Evolutionary conservation across 768 basidiomycete genomes (phyloP).

Genomic region (Psilocybe sp.): DNA sequence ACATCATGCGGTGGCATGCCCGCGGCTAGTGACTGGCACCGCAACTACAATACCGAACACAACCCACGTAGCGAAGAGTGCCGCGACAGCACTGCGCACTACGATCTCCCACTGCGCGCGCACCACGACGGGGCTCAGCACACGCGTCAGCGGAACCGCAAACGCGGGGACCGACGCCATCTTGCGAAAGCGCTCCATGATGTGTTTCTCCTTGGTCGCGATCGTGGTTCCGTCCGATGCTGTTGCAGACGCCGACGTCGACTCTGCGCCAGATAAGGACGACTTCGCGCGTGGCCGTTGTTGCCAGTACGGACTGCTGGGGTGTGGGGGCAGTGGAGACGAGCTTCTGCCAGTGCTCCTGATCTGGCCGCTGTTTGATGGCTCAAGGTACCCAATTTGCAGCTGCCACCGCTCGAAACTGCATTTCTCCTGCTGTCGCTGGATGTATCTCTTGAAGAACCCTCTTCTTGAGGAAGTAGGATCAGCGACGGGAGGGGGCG

Average conservation of each 20-base stretch:
- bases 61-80: conserved; percentile 41
- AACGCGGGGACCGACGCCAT: conserved; percentile 68
- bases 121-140: conserved; percentile 66
- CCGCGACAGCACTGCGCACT: conserved; percentile 50
- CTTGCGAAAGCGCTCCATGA: conserved; percentile 39
- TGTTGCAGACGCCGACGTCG: conserved; percentile 7
- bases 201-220: conserved; percentile 19
- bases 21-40: conserved; percentile 25
- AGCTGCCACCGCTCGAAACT: conserved; percentile 36
- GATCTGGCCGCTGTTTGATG: neutral
- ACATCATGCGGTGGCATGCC: too few relatives aligned
- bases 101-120: conserved; percentile 89
- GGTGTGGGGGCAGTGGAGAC: conserved; percentile 5
- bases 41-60: conserved; percentile 41
- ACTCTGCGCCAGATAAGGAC: conserved; percentile 1
- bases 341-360: neutral
- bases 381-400: conserved; percentile 25
- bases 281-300: conserved; percentile 1
- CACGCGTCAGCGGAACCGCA: conserved; percentile 61
- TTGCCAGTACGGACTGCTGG: conserved; percentile 21
- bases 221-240: conserved; percentile 5
- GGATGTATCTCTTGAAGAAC: conserved; percentile 28
- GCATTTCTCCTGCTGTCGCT: conserved; percentile 41
- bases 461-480: conserved; percentile 15
- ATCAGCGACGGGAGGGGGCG: conserved; percentile 1